Evolutionary conservation across 202 grass and related monocot genomes (phyloP).

Genomic region (Brachypodium distachyon): DNA sequence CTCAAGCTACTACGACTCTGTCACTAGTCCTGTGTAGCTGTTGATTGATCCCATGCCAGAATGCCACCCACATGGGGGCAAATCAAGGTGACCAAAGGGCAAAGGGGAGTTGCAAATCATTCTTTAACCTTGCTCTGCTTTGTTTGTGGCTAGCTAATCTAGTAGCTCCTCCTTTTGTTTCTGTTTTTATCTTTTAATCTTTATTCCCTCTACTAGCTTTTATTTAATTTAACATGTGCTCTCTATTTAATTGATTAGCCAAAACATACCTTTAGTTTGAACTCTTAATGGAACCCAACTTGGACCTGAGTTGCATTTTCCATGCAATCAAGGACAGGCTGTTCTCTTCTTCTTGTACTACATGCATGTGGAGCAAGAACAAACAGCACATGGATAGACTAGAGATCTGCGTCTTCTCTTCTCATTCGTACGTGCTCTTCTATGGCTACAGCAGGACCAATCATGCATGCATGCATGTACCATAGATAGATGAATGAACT

Average conservation of each 20-base stretch:
- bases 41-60: too few relatives aligned
- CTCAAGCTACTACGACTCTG: not conserved
- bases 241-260: too few relatives aligned
- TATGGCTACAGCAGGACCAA: too few relatives aligned
- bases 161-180: too few relatives aligned
- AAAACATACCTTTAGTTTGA: constrained; percentile 22
- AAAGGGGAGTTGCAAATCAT: not conserved
- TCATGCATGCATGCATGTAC: too few relatives aligned
- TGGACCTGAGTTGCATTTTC: too few relatives aligned
- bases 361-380: not conserved
- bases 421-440: too few relatives aligned
- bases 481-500: too few relatives aligned
- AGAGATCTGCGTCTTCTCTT: not conserved
- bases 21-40: not conserved
- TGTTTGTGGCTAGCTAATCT: not conserved
- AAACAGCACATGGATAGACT: not conserved
- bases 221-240: constrained; percentile 7
- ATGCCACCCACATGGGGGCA: not conserved
- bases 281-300: not conserved
- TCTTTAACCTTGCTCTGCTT: not conserved
- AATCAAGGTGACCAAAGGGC: too few relatives aligned
- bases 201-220: constrained; percentile 3
- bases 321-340: too few relatives aligned
- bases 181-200: not conserved
- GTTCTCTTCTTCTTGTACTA: too few relatives aligned